Evolutionary conservation across 2,329 filamentous ascomycete species (phyloP).

Genomic region (Hymenoscyphus repandus): DNA sequence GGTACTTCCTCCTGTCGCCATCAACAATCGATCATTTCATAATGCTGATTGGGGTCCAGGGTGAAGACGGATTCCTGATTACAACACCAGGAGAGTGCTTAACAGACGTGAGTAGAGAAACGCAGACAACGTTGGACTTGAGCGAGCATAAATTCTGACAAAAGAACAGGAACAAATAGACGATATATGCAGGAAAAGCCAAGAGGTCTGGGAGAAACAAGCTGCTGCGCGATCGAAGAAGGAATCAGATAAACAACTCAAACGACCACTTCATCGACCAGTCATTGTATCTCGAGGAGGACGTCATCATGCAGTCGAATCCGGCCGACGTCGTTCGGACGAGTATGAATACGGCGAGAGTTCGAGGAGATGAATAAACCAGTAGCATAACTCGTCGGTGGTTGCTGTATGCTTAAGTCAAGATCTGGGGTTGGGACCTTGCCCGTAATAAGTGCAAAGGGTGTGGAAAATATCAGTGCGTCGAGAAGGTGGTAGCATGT

Average conservation of each 20-base stretch:
- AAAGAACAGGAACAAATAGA: constrained; percentile 53
- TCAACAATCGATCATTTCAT: constrained; percentile 10
- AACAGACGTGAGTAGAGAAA: constrained; percentile 46
- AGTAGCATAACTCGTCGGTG: no score
- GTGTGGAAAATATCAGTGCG: neutral
- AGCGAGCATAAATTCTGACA: constrained; percentile 7
- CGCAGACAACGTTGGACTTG: neutral
- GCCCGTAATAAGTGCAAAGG: neutral
- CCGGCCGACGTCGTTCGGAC: constrained; percentile 21
- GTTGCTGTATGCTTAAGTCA: neutral
- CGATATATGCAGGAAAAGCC: constrained; percentile 56
- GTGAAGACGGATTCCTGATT: constrained; percentile 57
- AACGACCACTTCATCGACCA: constrained; percentile 52
- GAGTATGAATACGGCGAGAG: constrained; percentile 13
- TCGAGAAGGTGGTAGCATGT: neutral
- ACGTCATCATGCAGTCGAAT: constrained; percentile 19
- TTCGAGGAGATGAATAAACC: constrained; percentile 15
- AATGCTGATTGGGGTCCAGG: constrained; percentile 34
- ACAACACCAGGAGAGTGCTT: constrained; percentile 52
- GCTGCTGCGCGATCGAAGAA: constrained; percentile 42
- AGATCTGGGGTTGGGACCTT: neutral
- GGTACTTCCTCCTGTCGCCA: constrained; percentile 36
- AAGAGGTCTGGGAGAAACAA: constrained; percentile 52
- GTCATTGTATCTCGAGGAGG: constrained; percentile 42
- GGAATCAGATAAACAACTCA: constrained; percentile 44